These are phyloP conservation scores for Trichoderma gracile DNA, from an alignment of 2,329 filamentous ascomycete genomes.

Conservation along the genomic window DNA sequence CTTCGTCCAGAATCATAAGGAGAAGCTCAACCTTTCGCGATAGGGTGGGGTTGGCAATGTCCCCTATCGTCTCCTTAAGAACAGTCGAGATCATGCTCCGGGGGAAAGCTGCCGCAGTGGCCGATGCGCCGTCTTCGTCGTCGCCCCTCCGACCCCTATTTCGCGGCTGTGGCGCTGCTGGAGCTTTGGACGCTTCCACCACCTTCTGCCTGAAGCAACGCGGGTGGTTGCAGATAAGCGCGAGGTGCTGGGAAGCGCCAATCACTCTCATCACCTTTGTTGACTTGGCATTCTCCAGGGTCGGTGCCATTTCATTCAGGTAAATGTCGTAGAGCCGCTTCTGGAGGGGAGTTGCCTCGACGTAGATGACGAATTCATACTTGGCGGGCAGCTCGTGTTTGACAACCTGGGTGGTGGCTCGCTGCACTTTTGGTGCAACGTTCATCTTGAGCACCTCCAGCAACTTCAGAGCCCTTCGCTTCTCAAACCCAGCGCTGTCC, in stretches of 20 bases:
- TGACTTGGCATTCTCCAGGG: neutral
- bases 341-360: conserved; percentile 70
- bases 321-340: conserved; percentile 58
- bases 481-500: conserved; percentile 60
- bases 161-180: conserved; percentile 9
- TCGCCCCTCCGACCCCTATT: neutral
- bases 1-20: conserved; percentile 67
- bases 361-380: conserved; percentile 75
- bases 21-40: conserved; percentile 72
- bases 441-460: conserved; percentile 70
- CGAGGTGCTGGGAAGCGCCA: conserved; percentile 43
- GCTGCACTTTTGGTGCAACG: conserved; percentile 75
- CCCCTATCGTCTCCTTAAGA: conserved; percentile 43
- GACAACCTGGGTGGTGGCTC: conserved; percentile 67
- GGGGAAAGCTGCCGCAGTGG: conserved; percentile 30
- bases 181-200: neutral
- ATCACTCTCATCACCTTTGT: conserved; percentile 38
- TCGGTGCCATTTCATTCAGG: conserved; percentile 34
- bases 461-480: conserved; percentile 62
- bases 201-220: conserved; percentile 46
- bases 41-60: conserved; percentile 48
- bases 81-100: conserved; percentile 34
- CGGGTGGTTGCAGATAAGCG: conserved; percentile 55
- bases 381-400: conserved; percentile 70
- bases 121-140: neutral